Percentiles rank a stretch among this genome's conserved stretches.
These are phyloP conservation scores for Lachnellula arida DNA, from an alignment of 2,329 filamentous ascomycete genomes.

Conservation along the genomic window DNA sequence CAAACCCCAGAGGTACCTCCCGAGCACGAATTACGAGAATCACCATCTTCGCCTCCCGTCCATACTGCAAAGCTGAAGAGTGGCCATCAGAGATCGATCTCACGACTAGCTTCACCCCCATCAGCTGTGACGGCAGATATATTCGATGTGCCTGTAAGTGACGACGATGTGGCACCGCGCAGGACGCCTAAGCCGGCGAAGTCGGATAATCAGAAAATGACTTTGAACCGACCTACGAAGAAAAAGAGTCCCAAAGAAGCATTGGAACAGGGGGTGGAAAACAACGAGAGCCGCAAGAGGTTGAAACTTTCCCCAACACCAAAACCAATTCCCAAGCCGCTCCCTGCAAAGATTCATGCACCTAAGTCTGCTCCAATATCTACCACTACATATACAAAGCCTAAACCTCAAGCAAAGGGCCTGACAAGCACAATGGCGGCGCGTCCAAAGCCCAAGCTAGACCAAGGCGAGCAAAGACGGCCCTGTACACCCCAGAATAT, in stretches of 20 bases:
- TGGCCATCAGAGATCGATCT: conserved; percentile 1
- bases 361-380: not conserved
- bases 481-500: conserved; percentile 8
- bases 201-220: conserved; percentile 3
- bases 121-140: conserved; percentile 6
- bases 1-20: conserved; percentile 15
- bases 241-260: conserved; percentile 1
- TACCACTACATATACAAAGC: conserved; percentile 3
- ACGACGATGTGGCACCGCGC: conserved; percentile 14
- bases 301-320: conserved; percentile 23
- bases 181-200: conserved; percentile 15
- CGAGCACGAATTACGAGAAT: not conserved
- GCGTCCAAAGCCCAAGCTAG: conserved; percentile 16
- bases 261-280: conserved; percentile 13
- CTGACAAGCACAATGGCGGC: conserved; percentile 14
- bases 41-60: not conserved
- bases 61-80: conserved; percentile 8
- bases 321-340: not conserved
- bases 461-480: conserved; percentile 1
- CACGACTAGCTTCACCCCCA: conserved; percentile 6
- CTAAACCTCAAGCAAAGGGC: conserved; percentile 10
- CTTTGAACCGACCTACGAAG: conserved; percentile 1
- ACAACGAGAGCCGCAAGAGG: conserved; percentile 22
- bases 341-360: not conserved
- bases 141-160: conserved; percentile 21